Percentiles rank a stretch among this genome's conserved stretches.
These are phyloP conservation scores for Fusarium penzigii DNA, from an alignment of 2,329 filamentous ascomycete genomes.

Conservation along the genomic window DNA sequence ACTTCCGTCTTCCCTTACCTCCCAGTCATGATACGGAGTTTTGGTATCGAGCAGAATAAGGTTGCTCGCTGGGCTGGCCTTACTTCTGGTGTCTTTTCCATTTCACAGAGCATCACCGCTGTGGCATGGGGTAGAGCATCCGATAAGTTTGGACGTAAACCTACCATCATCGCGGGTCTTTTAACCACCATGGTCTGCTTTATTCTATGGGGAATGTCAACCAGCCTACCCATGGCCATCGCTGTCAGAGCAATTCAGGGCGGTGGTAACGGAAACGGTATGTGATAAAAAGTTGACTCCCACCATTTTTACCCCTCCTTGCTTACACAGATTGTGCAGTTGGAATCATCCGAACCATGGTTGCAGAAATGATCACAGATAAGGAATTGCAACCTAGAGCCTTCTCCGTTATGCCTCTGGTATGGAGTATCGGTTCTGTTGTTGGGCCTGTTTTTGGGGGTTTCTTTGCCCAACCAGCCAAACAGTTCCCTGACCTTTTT, in stretches of 20 bases:
- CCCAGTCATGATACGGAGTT: constrained; percentile 82
- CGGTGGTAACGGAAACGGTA: constrained; percentile 81
- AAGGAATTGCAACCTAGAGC: constrained; percentile 84
- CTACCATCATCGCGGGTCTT: constrained; percentile 73
- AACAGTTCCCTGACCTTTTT: constrained; percentile 72
- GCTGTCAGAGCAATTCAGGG: constrained; percentile 76
- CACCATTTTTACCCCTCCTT: background rate
- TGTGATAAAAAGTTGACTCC: constrained; percentile 17
- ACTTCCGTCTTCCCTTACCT: constrained; percentile 72
- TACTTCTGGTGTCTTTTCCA: constrained; percentile 70
- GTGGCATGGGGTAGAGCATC: constrained; percentile 76
- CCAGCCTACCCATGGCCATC: constrained; percentile 77
- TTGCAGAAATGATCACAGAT: constrained; percentile 89
- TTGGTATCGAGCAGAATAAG: constrained; percentile 69
- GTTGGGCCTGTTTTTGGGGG: constrained; percentile 89
- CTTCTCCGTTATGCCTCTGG: constrained; percentile 91
- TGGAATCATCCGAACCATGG: constrained; percentile 89
- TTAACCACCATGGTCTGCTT: constrained; percentile 79
- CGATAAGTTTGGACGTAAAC: constrained; percentile 80
- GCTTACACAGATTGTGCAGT: constrained; percentile 47
- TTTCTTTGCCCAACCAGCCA: constrained; percentile 77
- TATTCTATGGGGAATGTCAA: constrained; percentile 81
- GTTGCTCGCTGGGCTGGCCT: constrained; percentile 82
- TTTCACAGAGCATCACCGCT: constrained; percentile 70
- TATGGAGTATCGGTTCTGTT: constrained; percentile 83